Base-by-base conservation (phyloP, 2,329 filamentous ascomycete genomes). In the Cladosporium phlei region DNA sequence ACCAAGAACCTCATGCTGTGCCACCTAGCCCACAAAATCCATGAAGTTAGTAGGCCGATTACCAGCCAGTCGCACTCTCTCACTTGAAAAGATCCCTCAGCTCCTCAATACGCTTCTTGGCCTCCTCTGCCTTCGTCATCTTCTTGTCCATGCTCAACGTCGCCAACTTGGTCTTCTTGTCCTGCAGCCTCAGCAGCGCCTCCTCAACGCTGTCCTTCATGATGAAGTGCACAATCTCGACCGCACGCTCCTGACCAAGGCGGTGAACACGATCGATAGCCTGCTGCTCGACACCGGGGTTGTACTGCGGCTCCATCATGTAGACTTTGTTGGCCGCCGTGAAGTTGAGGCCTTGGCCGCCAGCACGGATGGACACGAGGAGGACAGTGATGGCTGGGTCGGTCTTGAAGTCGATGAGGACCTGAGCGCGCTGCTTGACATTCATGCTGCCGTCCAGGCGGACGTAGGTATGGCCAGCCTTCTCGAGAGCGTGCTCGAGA, bases 281-380 rank as follows among this genome's bases (percentile, higher is more conserved):
- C 68, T 98, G 93, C 4, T 89, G 87, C 66, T 98, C 91, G 0
- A 90, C 88, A 0, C 89, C 90, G 0, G 93, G 93, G 60, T 98
- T 98, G 71, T 91, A 98, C 62, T 96, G 90, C 4, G 93, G 93
- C 65, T 98, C 93, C 91, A 98, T 97, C 59, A 97, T 86, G 64
- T 93, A 97, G 11, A 94, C 91, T 46, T 80, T 85, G 62, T 83
- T 93, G 24, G 85, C 91, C 0, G 86, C 76, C 0, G 90, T 96
- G 46, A 97, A 72, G 62, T 97, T 97, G 29, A 97, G 80, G 11
- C 91, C 91, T 12, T 96, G 78, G 14, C 93, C 91, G 53, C 91
- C 93, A 0, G 91, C 91, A 61, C 84, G 88, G 66, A 96, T 94
- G 8, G 88, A 95, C 11, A 95, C 88, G 8, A 97, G 78, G 40